Percentiles rank a stretch among this genome's conserved stretches.
phyloP scores from a whole-genome alignment of 768 basidiomycete genomes.

The Russula sp. region DNA sequence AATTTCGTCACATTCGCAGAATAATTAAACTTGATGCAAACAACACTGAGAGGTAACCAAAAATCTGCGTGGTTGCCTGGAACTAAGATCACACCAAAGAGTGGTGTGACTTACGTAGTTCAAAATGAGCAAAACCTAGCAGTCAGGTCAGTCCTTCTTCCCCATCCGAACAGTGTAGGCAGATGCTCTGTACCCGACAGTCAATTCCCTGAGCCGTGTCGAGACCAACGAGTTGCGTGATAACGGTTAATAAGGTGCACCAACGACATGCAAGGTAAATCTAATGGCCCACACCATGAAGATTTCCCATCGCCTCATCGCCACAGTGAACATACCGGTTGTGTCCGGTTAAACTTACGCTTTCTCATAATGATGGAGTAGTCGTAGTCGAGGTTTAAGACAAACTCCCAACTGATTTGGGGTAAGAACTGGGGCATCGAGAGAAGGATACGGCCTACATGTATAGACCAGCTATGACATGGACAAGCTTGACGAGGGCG shows the following conservation, averaged over 20 bases:
- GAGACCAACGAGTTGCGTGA: background rate
- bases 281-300: background rate
- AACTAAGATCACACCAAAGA: background rate
- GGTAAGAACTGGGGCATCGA: no score
- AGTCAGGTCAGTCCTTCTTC: background rate
- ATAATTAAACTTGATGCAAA: constrained; percentile 13
- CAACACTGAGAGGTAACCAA: background rate
- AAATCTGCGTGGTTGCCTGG: background rate
- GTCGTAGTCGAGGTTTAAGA: no score
- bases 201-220: background rate
- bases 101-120: background rate
- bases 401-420: no score
- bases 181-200: constrained; percentile 2
- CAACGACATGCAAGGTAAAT: constrained; percentile 9
- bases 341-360: no score
- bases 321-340: background rate
- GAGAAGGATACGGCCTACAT: no score
- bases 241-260: background rate
- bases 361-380: no score
- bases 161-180: background rate
- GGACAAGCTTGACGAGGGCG: no score
- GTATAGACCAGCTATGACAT: no score
- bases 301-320: background rate
- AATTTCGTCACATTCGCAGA: constrained; percentile 6
- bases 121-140: background rate